A percentile compares a stretch with the other conserved stretches of the same genome.
Evolutionary conservation across 108 stramenopile species (phyloP).

Genomic region (Skeletonema marinoi): DNA sequence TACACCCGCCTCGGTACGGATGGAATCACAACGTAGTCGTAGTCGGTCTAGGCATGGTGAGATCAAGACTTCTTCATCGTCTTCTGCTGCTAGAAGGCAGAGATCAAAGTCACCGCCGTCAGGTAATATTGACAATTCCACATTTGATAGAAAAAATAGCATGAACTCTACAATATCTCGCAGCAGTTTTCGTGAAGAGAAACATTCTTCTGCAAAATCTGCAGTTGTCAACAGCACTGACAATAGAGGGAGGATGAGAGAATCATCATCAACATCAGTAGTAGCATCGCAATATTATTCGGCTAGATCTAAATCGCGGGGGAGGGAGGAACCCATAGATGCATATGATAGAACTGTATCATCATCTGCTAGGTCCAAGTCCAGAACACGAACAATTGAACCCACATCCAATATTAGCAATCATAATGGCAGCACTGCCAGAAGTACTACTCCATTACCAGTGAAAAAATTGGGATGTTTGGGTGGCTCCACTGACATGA

Average conservation of each 20-base stretch:
- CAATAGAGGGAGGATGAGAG: neutral
- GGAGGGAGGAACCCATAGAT: neutral
- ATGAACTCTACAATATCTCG: neutral
- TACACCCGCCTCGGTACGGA: neutral
- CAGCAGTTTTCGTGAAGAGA: neutral
- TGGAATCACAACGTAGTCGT: neutral
- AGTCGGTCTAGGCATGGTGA: neutral
- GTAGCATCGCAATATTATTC: neutral
- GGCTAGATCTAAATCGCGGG: neutral
- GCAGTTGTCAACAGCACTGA: neutral
- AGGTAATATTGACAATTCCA: neutral
- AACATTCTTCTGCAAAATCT: neutral
- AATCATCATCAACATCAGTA: neutral
- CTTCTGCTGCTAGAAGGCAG: neutral
- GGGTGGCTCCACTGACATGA: slow-evolving; percentile 8
- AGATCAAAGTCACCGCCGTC: neutral
- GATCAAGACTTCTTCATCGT: neutral
- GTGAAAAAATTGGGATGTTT: neutral
- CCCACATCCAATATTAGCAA: neutral
- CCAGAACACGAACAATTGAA: neutral
- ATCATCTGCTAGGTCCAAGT: neutral
- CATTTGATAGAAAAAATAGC: neutral
- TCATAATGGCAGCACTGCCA: neutral
- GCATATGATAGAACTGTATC: neutral
- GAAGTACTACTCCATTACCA: neutral